These are phyloP conservation scores for Pestalotiopsis sp. DNA, from an alignment of 2,329 filamentous ascomycete genomes.

Conservation along the genomic window DNA sequence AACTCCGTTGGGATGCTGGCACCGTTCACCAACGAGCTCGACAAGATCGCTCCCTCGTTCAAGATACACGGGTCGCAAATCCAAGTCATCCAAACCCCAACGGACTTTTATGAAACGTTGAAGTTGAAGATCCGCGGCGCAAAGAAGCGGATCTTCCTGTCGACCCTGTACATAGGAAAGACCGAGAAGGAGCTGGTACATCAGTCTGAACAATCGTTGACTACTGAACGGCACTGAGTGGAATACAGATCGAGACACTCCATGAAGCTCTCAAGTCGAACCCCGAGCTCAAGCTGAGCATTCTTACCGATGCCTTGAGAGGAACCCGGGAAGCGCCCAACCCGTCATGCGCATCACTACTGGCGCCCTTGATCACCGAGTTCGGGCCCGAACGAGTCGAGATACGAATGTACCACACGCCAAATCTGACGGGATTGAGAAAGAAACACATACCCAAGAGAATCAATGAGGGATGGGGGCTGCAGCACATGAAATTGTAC, in stretches of 20 bases:
- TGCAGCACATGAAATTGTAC: constrained; percentile 99
- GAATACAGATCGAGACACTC: constrained; percentile 69
- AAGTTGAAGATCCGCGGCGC: constrained; percentile 87
- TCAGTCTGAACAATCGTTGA: neutral
- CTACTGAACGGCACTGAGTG: constrained; percentile 16
- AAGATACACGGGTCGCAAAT: constrained; percentile 82
- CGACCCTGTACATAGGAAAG: constrained; percentile 96
- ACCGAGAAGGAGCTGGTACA: constrained; percentile 81
- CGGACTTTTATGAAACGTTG: constrained; percentile 88
- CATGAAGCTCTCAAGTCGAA: constrained; percentile 75
- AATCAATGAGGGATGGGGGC: constrained; percentile 97
- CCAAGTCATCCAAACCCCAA: constrained; percentile 74
- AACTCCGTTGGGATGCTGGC: constrained; percentile 46
- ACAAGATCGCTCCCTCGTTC: constrained; percentile 88
- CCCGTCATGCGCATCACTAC: constrained; percentile 83
- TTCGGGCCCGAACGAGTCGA: constrained; percentile 86
- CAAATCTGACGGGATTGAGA: constrained; percentile 84
- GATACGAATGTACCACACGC: constrained; percentile 97
- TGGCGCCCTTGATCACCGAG: constrained; percentile 80
- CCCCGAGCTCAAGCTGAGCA: constrained; percentile 77
- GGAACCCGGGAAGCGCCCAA: constrained; percentile 89
- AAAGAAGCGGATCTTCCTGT: constrained; percentile 81
- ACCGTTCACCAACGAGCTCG: constrained; percentile 71
- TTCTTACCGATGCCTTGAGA: constrained; percentile 87
- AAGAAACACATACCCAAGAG: constrained; percentile 84